Evolutionary conservation across 164 flowering plant genomes (phyloP), one percentile per base, ranked within the genome.

Genomic region (Annona cherimola): DNA sequence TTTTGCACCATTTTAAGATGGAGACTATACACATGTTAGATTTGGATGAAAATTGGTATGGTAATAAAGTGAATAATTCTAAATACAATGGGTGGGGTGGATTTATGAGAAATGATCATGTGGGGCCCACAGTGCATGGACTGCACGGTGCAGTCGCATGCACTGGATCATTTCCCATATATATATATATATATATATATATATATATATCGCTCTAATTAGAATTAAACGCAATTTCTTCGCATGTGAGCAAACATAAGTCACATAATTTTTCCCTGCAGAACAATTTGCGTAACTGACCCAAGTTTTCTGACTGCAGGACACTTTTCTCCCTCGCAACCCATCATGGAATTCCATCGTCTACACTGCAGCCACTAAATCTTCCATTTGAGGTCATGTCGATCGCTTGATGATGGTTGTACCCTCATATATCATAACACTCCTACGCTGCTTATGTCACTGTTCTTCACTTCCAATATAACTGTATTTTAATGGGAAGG

Each of bases 251-350:
- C 9, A 50, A 16, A 16, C 14, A 50, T 50, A 50, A 11, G 9
- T 11, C 57, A 11, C 57, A 26, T 0, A 26, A 26, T 26, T 26
- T 50, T 50, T 50, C 14, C 14, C 14, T 11, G 57, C 14, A 50
- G 9, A 16, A 5, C 14, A 16, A 50, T 9, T 50, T 50, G 57
- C 57, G 2, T 11, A 50, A 50, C 14, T 50, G 50, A 12, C 7
- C 4, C 19, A 20, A 60, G 0, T 5, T 77, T 73, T 35, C 4
- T 5, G 11, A 20, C 74, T n/a, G 78, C 89, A 88, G 94, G 97
- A 87, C 62, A 91, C 91, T 5, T 91, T 88, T 82, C 90, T 91
- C 77, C 92, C 88, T 0, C 78, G 85, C 46, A 89, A 89, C 73
- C 86, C 94, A 35, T 73, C 83, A 4, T 86, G 90, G 97, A 86